A percentile compares a stretch with the other conserved stretches of the same genome.
These are phyloP conservation scores for Coriaria nepalensis DNA, from an alignment of 306 rosid genomes.

Conservation along the genomic window DNA sequence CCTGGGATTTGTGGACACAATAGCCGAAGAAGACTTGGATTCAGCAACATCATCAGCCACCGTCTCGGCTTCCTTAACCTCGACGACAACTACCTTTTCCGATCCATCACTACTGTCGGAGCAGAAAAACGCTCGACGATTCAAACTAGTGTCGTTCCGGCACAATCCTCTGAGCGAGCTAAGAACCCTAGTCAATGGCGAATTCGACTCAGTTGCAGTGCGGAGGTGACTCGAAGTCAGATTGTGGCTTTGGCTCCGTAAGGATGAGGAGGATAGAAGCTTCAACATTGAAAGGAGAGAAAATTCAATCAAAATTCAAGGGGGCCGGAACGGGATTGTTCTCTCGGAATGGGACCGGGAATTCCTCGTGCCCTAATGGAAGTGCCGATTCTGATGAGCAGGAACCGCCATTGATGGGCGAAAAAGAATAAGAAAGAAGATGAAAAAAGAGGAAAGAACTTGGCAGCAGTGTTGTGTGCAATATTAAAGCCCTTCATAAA, in stretches of 20 bases:
- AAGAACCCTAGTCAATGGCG: conserved; percentile 40
- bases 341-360: conserved; percentile 1
- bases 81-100: conserved; percentile 39
- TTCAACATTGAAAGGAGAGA: conserved; percentile 48
- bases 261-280: conserved; percentile 39
- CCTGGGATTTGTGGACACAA: conserved; percentile 66
- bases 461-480: too few species aligned
- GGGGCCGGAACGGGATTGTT: conserved; percentile 1
- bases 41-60: conserved; percentile 30
- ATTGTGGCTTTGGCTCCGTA: conserved; percentile 27
- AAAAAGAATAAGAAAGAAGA: not conserved
- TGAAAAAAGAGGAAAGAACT: not conserved
- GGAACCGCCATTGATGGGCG: conserved; percentile 38
- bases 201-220: conserved; percentile 19
- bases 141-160: conserved; percentile 18
- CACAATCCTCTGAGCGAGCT: conserved; percentile 31
- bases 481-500: conserved; percentile 65
- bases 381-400: conserved; percentile 3
- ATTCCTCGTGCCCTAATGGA: conserved; percentile 8
- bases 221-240: conserved; percentile 32
- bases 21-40: conserved; percentile 54
- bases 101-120: conserved; percentile 63
- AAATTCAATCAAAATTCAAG: not conserved
- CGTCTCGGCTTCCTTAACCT: conserved; percentile 37
- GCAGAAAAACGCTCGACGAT: conserved; percentile 53